These are phyloP conservation scores for Ensete glaucum DNA, from an alignment of 176 grass and related monocot species.

Conservation along the genomic window DNA sequence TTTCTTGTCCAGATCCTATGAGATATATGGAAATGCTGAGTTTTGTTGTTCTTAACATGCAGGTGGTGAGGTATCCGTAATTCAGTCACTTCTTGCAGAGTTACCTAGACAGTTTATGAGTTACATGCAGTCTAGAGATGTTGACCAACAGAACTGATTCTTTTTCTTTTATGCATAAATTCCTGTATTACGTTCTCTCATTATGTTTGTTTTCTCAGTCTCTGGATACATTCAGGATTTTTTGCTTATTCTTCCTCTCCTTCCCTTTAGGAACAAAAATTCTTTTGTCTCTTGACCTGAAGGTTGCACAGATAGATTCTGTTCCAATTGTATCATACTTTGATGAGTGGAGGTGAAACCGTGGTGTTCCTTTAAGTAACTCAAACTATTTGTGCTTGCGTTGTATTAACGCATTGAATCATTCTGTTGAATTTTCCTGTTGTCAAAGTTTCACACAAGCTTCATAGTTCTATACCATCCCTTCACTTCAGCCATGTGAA, in stretches of 20 bases:
- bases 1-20: neutral
- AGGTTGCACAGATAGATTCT: neutral
- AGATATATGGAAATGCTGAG: slow-evolving; percentile 10
- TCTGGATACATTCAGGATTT: neutral
- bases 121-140: slow-evolving; percentile 90
- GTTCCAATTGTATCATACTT: neutral
- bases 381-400: neutral
- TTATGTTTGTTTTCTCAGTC: neutral
- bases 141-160: slow-evolving; percentile 40
- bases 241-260: neutral
- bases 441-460: too few relatives aligned
- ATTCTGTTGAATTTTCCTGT: neutral
- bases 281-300: neutral
- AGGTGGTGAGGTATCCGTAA: slow-evolving; percentile 56
- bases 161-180: slow-evolving; percentile 8
- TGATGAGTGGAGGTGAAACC: neutral
- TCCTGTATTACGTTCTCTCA: neutral
- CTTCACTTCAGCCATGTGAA: too few relatives aligned
- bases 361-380: neutral
- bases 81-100: slow-evolving; percentile 93
- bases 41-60: slow-evolving; percentile 21
- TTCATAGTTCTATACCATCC: too few relatives aligned
- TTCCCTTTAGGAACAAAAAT: neutral
- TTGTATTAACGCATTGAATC: neutral
- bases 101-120: slow-evolving; percentile 91